phyloP scores from a whole-genome alignment of 2,329 filamentous ascomycete genomes.

The Colletotrichum lupini region DNA sequence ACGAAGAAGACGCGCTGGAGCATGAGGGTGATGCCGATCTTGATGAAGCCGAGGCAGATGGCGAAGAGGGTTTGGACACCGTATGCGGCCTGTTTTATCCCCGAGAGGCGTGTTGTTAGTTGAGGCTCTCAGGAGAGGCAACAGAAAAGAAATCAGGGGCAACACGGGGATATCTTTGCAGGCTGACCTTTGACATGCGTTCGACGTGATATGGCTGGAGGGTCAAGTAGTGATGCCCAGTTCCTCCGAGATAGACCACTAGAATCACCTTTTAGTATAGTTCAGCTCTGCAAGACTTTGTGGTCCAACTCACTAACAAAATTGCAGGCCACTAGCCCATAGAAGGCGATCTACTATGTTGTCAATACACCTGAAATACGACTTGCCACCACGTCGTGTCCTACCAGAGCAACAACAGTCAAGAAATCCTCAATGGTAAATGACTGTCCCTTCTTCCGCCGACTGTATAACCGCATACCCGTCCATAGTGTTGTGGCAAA shows the following conservation, averaged over 20 bases:
- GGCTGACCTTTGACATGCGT: constrained; percentile 1
- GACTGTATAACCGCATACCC: not conserved
- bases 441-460: not conserved
- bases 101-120: not conserved
- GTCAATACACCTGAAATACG: not conserved
- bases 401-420: constrained; percentile 5
- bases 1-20: constrained; percentile 15
- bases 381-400: not conserved
- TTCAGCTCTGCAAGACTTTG: not conserved
- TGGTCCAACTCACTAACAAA: not conserved
- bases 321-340: not conserved
- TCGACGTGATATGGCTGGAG: not conserved
- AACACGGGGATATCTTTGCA: not conserved
- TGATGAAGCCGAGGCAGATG: constrained; percentile 15
- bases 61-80: constrained; percentile 9
- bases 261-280: not conserved
- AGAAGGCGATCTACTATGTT: not conserved
- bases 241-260: constrained; percentile 4
- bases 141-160: not conserved
- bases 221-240: not conserved
- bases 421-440: not conserved
- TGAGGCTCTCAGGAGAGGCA: not conserved
- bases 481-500: not conserved
- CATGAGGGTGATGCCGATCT: constrained; percentile 20
- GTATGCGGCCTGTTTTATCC: not conserved